Conservation (phyloP, 2,329 filamentous ascomycete genomes). For the Shiraia bambusicola region DNA sequence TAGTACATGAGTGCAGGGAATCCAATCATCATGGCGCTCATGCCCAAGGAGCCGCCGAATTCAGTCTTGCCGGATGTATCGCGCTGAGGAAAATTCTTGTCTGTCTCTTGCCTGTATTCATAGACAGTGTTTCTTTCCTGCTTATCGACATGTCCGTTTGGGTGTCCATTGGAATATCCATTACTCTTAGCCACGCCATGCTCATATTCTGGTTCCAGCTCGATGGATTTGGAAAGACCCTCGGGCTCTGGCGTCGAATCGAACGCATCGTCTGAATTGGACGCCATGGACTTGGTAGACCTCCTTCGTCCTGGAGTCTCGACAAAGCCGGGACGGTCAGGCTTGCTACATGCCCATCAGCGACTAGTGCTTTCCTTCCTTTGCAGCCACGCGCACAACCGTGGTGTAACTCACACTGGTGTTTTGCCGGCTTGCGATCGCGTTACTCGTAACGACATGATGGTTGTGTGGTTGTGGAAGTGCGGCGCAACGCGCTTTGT, state of each 20-base stretch:
- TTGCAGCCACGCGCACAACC: not conserved
- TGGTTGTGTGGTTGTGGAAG: constrained; percentile 12
- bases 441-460: constrained; percentile 47
- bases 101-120: constrained; percentile 35
- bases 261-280: constrained; percentile 25
- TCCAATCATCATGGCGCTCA: constrained; percentile 80
- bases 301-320: constrained; percentile 51
- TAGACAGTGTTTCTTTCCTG: constrained; percentile 11
- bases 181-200: constrained; percentile 9
- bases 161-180: constrained; percentile 18
- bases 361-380: constrained; percentile 3
- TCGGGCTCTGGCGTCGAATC: constrained; percentile 42
- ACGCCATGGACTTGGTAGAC: constrained; percentile 45
- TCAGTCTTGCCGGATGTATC: constrained; percentile 62
- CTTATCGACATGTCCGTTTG: constrained; percentile 42
- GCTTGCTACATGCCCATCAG: constrained; percentile 41
- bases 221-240: constrained; percentile 14
- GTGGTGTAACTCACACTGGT: constrained; percentile 43
- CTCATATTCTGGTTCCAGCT: constrained; percentile 5
- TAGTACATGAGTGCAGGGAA: constrained; percentile 98
- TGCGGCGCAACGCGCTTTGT: constrained; percentile 12
- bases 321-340: constrained; percentile 49
- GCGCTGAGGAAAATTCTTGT: constrained; percentile 37
- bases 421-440: constrained; percentile 53
- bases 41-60: constrained; percentile 85